These are phyloP conservation scores for Lindgomyces ingoldianus DNA, from an alignment of 495 filamentous ascomycete species.

Conservation along the genomic window DNA sequence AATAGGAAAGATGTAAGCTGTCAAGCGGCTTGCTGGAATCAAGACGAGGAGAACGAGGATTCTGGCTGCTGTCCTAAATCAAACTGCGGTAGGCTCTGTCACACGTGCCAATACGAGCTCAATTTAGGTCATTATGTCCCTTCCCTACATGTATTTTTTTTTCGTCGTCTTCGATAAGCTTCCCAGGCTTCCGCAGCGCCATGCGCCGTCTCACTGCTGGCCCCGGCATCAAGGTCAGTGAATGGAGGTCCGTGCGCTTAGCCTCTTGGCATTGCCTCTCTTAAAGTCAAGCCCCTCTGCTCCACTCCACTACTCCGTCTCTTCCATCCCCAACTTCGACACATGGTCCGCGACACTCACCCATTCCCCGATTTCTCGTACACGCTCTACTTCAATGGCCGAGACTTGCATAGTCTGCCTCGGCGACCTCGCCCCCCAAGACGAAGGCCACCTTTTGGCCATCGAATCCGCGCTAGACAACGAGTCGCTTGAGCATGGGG, in stretches of 20 bases:
- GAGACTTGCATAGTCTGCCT: constrained; percentile 97
- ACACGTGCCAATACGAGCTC: neutral
- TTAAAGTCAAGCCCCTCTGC: neutral
- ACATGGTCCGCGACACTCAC: constrained; percentile 16
- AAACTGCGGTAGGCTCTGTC: too few relatives aligned
- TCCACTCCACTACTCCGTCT: neutral
- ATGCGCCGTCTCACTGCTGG: neutral
- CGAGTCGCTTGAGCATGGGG: constrained; percentile 39
- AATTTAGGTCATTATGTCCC: neutral
- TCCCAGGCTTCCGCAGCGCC: neutral
- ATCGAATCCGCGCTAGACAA: constrained; percentile 39
- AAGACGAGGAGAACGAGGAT: too few relatives aligned
- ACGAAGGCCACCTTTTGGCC: constrained; percentile 54
- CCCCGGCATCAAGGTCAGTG: neutral
- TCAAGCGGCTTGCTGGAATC: too few relatives aligned
- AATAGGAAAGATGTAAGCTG: too few relatives aligned
- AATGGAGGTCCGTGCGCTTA: neutral
- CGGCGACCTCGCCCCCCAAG: constrained; percentile 72
- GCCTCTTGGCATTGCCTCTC: neutral
- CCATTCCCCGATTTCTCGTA: neutral
- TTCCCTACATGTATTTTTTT: neutral
- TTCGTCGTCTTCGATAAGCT: neutral
- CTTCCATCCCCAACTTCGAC: constrained; percentile 29
- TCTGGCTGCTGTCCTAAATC: too few relatives aligned
- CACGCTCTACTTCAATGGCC: constrained; percentile 59